Evolutionary conservation across 345 rosid genomes (phyloP), one percentile per base, ranked within the genome.

Genomic region (Geranium rotundifolium): DNA sequence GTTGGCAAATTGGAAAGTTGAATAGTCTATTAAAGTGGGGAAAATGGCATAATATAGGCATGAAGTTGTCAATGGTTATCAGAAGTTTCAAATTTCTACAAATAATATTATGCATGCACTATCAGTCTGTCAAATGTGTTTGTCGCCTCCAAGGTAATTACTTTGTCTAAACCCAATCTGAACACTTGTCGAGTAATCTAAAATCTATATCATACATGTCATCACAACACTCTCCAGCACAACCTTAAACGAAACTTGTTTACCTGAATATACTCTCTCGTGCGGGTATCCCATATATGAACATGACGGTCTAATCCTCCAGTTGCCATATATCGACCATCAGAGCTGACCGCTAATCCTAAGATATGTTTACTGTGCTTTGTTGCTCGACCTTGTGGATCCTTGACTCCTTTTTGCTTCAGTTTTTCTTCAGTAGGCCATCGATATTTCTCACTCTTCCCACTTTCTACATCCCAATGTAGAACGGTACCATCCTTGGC

Each of bases 231-330:
- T 29, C 23, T 31, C 17, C 10, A 34, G 31, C 50, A 57, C 19
- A 60, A 20, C 41, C 41, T 39, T 19, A 29, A 49, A 64, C 8
- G 54, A 52, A 23, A 17, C 29, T 4, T 39, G 54, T 50, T 60
- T 76, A 90, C 99, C 91, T 85, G 97, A 67, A 88, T 57, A 64
- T 95, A 95, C 68, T 91, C 77, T 57, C 81, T 80, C 20, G 90
- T 88, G 17, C 99, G 93, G 29, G 85, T 76, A 59, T 95, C 99
- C 99, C 97, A 91, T 66, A 95, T 67, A 71, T 95, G 99, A 85
- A 95, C 80, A 70, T 91, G 99, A 20, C 97, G 81, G 65, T 95
- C 99, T 60, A 85, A 73, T 63, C 99, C 99, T 46, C 97, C 99
- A 60, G 83, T 85, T 1, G 97, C 97, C 82, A 95, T 82, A 72